A percentile compares a stretch with the other conserved stretches of the same genome.
phyloP scores from a whole-genome alignment of 768 basidiomycete species.

The Multifurca ochricompacta region DNA sequence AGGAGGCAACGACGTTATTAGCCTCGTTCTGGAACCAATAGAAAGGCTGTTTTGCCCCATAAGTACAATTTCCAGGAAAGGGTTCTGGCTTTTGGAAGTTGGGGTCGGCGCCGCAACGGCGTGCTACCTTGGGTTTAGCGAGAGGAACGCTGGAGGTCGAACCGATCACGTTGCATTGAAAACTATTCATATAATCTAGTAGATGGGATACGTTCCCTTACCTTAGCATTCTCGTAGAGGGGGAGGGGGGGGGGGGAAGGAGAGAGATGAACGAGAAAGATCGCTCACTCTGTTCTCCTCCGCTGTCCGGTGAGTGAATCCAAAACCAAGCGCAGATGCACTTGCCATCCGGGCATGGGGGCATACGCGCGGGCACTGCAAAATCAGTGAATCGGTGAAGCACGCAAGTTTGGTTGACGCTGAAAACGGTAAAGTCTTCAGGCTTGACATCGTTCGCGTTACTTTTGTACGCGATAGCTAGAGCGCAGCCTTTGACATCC shows the following conservation, averaged over 20 bases:
- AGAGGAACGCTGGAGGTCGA: constrained; percentile 30
- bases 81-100: constrained; percentile 35
- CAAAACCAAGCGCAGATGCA: constrained; percentile 71
- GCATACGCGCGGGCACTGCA: constrained; percentile 36
- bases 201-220: neutral
- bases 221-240: too few relatives aligned
- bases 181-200: constrained; percentile 34
- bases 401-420: constrained; percentile 37
- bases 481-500: constrained; percentile 41
- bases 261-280: neutral
- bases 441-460: constrained; percentile 32
- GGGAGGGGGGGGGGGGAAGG: too few relatives aligned
- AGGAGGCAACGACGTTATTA: constrained; percentile 34
- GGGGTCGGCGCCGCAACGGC: constrained; percentile 43
- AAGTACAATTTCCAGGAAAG: constrained; percentile 36
- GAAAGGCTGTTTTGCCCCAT: constrained; percentile 32
- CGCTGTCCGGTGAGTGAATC: constrained; percentile 56
- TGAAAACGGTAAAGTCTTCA: constrained; percentile 37
- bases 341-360: constrained; percentile 47
- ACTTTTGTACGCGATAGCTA: constrained; percentile 39
- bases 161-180: constrained; percentile 34
- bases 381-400: constrained; percentile 36
- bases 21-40: constrained; percentile 35
- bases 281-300: constrained; percentile 53
- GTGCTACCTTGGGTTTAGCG: constrained; percentile 48